phyloP scores from a whole-genome alignment of 305 asterid species.

The Euphrasia arctica region DNA sequence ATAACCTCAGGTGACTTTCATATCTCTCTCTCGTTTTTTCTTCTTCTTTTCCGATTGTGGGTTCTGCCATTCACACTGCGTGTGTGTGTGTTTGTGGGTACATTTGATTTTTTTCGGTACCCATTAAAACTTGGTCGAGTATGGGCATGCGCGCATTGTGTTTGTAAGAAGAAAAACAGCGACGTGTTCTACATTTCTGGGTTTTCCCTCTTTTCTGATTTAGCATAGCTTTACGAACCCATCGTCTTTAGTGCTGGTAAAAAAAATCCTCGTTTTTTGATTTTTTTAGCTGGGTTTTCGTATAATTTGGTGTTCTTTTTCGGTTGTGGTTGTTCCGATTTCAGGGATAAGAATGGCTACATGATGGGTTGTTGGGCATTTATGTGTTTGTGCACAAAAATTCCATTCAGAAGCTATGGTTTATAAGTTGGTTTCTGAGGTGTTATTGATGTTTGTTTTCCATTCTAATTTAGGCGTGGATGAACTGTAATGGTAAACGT shows the following conservation, averaged over 20 bases:
- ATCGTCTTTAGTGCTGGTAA: constrained; percentile 8
- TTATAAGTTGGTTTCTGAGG: constrained; percentile 2
- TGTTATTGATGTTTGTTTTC: background rate
- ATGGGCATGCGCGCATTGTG: constrained; percentile 4
- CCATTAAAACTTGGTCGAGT: background rate
- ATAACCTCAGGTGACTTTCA: constrained; percentile 15
- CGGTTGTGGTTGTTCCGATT: background rate
- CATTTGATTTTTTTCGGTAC: background rate
- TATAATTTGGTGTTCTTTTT: background rate
- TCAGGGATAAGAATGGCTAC: constrained; percentile 3
- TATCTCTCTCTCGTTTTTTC: background rate
- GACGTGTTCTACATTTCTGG: background rate
- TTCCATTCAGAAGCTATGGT: background rate
- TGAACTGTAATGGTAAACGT: constrained; percentile 1
- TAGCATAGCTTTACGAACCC: constrained; percentile 1
- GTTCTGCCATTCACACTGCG: background rate
- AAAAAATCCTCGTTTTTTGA: background rate
- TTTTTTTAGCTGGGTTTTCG: background rate
- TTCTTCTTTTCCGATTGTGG: constrained; percentile 5
- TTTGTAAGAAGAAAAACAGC: background rate
- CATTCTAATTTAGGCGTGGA: background rate
- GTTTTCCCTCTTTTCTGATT: constrained; percentile 11
- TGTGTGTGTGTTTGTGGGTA: background rate
- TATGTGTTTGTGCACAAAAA: background rate
- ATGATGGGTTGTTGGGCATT: constrained; percentile 10